Conservation (phyloP, 805 yeast species). For the Candida pseudoglaebosa region DNA sequence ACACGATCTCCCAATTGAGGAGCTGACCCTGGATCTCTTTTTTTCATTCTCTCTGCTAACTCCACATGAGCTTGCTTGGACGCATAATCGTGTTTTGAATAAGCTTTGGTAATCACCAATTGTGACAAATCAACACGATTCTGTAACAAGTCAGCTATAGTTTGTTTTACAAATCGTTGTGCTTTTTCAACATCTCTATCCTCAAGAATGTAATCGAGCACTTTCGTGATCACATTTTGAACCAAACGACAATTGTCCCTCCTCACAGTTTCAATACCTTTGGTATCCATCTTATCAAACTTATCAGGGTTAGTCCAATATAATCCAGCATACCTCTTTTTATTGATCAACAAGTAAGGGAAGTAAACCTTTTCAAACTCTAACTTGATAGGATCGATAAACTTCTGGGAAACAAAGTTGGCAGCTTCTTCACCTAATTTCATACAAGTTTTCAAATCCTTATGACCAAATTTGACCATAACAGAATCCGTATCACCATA, state of each 20-base stretch:
- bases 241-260: conserved; percentile 96
- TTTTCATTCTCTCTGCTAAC: conserved; percentile 90
- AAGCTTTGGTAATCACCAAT: conserved; percentile 87
- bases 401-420: conserved; percentile 70
- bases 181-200: conserved; percentile 86
- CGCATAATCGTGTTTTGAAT: conserved; percentile 85
- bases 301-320: conserved; percentile 94
- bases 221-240: conserved; percentile 90
- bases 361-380: conserved; percentile 96
- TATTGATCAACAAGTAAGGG: conserved; percentile 90
- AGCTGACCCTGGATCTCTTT: conserved; percentile 96
- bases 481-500: conserved; percentile 99
- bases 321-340: conserved; percentile 95
- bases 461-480: conserved; percentile 93
- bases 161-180: conserved; percentile 74
- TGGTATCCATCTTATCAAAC: conserved; percentile 95
- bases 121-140: conserved; percentile 91
- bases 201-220: conserved; percentile 77
- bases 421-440: conserved; percentile 93
- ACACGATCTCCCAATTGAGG: conserved; percentile 97
- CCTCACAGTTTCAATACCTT: conserved; percentile 97
- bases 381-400: conserved; percentile 82
- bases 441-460: conserved; percentile 82
- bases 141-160: conserved; percentile 86
- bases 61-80: conserved; percentile 98